phyloP scores from a whole-genome alignment of 371 early-diverging fungal genomes.

The Enterocytospora artemiae region DNA sequence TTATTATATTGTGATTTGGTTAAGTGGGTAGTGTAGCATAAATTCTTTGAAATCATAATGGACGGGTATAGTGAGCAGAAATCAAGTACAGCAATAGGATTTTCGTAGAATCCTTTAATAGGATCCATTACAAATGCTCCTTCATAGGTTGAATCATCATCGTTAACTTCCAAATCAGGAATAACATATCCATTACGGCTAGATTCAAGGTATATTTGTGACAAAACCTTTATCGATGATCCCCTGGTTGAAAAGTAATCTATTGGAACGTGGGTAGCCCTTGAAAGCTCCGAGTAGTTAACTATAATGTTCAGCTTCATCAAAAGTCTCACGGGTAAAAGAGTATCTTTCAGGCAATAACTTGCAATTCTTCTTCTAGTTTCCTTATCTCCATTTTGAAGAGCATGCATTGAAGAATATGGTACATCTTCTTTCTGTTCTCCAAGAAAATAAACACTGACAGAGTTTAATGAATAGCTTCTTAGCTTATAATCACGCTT shows the following conservation, averaged over 20 bases:
- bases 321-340: conserved; percentile 82
- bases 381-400: conserved; percentile 83
- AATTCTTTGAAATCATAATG: conserved; percentile 98
- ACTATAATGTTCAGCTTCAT: conserved; percentile 89
- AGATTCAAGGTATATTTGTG: conserved; percentile 83
- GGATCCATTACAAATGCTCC: conserved; percentile 99
- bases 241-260: conserved; percentile 86
- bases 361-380: conserved; percentile 88
- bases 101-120: conserved; percentile 79
- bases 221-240: conserved; percentile 89
- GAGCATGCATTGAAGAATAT: conserved; percentile 84
- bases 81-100: conserved; percentile 93
- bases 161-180: conserved; percentile 69
- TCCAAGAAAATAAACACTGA: conserved; percentile 83
- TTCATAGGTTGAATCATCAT: conserved; percentile 76
- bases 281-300: conserved; percentile 94
- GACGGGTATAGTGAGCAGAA: conserved; percentile 97
- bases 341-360: conserved; percentile 95
- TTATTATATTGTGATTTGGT: conserved; percentile 63
- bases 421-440: conserved; percentile 99
- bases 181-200: conserved; percentile 71
- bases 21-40: conserved; percentile 90
- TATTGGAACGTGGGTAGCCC: conserved; percentile 87
- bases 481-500: conserved; percentile 89
- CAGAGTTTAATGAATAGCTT: conserved; percentile 88